phyloP scores from a whole-genome alignment of 352 stramenopile species.

The Aphanomyces astaci region DNA sequence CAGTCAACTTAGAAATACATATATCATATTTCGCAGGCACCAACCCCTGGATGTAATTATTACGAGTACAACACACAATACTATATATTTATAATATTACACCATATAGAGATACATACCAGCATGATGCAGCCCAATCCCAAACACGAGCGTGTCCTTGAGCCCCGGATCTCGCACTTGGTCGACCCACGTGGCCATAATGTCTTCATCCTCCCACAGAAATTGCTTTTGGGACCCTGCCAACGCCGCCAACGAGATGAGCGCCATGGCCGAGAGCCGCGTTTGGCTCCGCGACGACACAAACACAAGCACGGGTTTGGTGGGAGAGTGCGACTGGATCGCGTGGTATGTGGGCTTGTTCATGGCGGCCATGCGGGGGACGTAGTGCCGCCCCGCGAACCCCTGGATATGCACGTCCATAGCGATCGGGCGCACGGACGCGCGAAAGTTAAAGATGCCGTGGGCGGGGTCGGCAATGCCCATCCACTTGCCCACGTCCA shows the following conservation, averaged over 20 bases:
- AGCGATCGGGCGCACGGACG: constrained; percentile 93
- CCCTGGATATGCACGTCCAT: constrained; percentile 96
- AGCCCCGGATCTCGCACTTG: constrained; percentile 68
- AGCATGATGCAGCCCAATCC: constrained; percentile 97
- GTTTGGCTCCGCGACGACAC: constrained; percentile 98
- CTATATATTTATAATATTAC: no score
- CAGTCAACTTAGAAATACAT: no score
- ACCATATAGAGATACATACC: constrained; percentile 32
- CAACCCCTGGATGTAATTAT: no score
- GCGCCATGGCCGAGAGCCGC: constrained; percentile 93
- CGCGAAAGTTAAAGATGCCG: constrained; percentile 92
- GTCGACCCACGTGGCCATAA: constrained; percentile 82
- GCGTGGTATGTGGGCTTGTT: constrained; percentile 98
- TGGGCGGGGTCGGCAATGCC: constrained; percentile 77
- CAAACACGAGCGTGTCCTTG: constrained; percentile 95
- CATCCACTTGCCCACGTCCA: constrained; percentile 95
- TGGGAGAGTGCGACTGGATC: constrained; percentile 92
- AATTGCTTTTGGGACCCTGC: constrained; percentile 89
- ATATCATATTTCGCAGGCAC: no score
- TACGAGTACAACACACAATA: no score
- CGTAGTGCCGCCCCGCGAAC: constrained; percentile 95
- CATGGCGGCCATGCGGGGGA: constrained; percentile 98
- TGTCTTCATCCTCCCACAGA: constrained; percentile 84
- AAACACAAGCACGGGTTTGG: constrained; percentile 95
- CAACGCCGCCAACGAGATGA: constrained; percentile 89